phyloP scores from a whole-genome alignment of 192 early-diverging fungal species.

The Linnemannia zychae region DNA sequence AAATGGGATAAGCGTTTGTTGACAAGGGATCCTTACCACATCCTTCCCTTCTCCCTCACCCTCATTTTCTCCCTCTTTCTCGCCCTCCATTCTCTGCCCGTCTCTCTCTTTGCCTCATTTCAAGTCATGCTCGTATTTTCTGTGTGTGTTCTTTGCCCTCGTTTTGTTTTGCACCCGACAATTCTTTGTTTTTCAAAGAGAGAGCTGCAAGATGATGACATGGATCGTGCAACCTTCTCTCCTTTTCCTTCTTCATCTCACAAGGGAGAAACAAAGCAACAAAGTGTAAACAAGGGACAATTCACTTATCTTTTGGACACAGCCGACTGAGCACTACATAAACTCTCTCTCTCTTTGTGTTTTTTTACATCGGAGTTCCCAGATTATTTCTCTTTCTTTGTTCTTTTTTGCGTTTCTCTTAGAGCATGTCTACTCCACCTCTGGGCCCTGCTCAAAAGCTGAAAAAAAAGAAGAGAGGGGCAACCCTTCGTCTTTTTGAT shows the following conservation, averaged over 20 bases:
- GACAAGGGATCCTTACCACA: background rate
- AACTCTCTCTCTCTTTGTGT: background rate
- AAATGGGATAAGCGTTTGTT: background rate
- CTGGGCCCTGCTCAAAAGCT: background rate
- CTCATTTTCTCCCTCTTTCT: background rate
- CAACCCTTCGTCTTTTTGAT: background rate
- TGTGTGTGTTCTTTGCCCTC: background rate
- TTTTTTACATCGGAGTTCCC: constrained; percentile 1
- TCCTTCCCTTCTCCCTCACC: background rate
- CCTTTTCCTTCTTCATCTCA: background rate
- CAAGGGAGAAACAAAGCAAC: too few species aligned
- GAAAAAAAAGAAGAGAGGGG: background rate
- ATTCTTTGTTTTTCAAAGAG: background rate
- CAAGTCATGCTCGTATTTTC: background rate
- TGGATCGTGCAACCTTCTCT: background rate
- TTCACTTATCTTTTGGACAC: background rate
- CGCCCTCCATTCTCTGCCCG: background rate
- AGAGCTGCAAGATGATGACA: background rate
- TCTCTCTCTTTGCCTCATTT: background rate
- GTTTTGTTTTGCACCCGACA: background rate
- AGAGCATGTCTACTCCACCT: background rate
- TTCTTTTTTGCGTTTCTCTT: background rate
- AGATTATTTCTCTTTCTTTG: background rate
- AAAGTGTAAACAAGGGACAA: background rate
- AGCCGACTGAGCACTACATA: background rate